phyloP scores from a whole-genome alignment of 441 rosid species.

The Bocquillonia castaneifolia region DNA sequence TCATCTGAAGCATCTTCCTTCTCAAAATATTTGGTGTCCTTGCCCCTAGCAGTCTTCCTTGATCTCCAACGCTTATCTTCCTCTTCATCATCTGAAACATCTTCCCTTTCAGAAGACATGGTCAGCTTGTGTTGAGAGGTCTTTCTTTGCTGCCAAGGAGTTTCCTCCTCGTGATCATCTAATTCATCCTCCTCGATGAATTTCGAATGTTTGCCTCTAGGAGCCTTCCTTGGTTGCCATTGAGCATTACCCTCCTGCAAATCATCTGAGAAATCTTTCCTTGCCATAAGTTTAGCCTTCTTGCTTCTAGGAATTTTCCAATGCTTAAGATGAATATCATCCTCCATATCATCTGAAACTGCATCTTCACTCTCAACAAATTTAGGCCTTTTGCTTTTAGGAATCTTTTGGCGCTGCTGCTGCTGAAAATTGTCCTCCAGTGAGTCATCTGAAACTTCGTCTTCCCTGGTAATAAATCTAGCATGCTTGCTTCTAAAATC shows the following conservation, averaged over 20 bases:
- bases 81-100: slow-evolving; percentile 28
- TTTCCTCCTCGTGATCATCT: slow-evolving; percentile 35
- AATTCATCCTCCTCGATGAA: slow-evolving; percentile 37
- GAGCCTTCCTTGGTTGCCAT: slow-evolving; percentile 13
- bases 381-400: slow-evolving; percentile 39
- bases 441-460: slow-evolving; percentile 39
- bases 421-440: slow-evolving; percentile 27
- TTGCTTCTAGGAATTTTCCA: slow-evolving; percentile 13
- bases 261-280: slow-evolving; percentile 27
- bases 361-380: slow-evolving; percentile 37
- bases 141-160: slow-evolving; percentile 11
- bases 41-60: slow-evolving; percentile 11
- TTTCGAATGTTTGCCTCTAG: slow-evolving; percentile 28
- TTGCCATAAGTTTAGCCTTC: slow-evolving; percentile 28
- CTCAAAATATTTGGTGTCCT: slow-evolving; percentile 24
- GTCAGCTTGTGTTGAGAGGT: slow-evolving; percentile 17
- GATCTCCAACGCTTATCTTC: slow-evolving; percentile 10
- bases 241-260: slow-evolving; percentile 19
- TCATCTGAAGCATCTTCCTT: slow-evolving; percentile 31
- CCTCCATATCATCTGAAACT: slow-evolving; percentile 42
- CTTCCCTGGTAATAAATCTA: slow-evolving; percentile 33
- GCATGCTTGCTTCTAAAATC: slow-evolving; percentile 34
- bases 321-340: slow-evolving; percentile 19
- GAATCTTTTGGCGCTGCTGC: slow-evolving; percentile 29
- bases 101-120: slow-evolving; percentile 27